These are phyloP conservation scores for Vanilla planifolia DNA, from an alignment of 106 monocot genomes.

Conservation along the genomic window DNA sequence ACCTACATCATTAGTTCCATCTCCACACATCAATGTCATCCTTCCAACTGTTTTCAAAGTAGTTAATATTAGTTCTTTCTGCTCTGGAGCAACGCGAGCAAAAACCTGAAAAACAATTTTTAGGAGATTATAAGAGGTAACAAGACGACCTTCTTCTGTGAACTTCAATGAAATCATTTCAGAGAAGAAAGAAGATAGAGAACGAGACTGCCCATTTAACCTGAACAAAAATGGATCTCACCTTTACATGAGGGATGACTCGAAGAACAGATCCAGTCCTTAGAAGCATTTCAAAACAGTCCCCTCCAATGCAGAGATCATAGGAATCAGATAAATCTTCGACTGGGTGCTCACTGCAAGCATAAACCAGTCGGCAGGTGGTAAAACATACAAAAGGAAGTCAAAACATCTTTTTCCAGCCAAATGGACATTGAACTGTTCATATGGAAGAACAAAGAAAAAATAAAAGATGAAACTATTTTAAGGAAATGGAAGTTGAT, in stretches of 20 bases:
- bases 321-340: conserved; percentile 71
- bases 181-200: background rate
- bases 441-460: too few relatives aligned
- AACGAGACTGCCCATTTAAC: background rate
- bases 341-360: conserved; percentile 60
- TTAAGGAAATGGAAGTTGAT: background rate
- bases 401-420: background rate
- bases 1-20: conserved; percentile 99
- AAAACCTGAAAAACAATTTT: too few relatives aligned
- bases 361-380: background rate
- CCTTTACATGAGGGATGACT: conserved; percentile 97
- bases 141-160: too few relatives aligned
- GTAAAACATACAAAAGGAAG: background rate
- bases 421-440: background rate
- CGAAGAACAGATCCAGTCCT: conserved; percentile 60
- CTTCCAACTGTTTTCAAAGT: conserved; percentile 91
- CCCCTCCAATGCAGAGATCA: conserved; percentile 97
- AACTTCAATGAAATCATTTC: too few relatives aligned
- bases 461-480: background rate
- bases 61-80: conserved; percentile 92
- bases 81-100: conserved; percentile 96
- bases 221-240: conserved; percentile 12
- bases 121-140: too few relatives aligned
- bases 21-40: conserved; percentile 99
- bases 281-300: conserved; percentile 93